These are phyloP conservation scores for Fusarium coicis DNA, from an alignment of 2,329 filamentous ascomycete genomes.

Conservation along the genomic window DNA sequence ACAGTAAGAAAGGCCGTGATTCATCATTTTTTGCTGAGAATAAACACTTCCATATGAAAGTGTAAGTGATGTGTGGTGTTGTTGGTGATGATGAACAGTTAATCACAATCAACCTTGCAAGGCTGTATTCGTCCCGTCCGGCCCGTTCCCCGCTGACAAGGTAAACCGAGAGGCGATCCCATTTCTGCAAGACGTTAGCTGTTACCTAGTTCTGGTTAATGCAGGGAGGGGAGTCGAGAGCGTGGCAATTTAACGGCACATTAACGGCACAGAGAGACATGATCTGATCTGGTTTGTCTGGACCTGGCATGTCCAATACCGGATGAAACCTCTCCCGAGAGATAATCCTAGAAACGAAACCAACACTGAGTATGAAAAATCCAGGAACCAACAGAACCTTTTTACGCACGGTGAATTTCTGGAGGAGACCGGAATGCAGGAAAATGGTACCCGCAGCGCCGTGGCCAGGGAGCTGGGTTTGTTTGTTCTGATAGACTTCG, in stretches of 20 bases:
- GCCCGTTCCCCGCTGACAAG: slow-evolving; percentile 32
- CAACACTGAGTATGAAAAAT: neutral
- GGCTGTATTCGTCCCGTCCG: slow-evolving; percentile 24
- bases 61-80: neutral
- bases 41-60: neutral
- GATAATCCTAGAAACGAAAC: slow-evolving; percentile 3
- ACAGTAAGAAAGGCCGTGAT: neutral
- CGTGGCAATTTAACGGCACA: slow-evolving; percentile 19
- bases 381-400: slow-evolving; percentile 20
- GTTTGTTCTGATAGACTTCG: slow-evolving; percentile 20
- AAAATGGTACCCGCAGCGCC: slow-evolving; percentile 22
- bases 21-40: neutral
- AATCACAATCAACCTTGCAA: slow-evolving; percentile 9
- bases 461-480: slow-evolving; percentile 34
- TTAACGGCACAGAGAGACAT: slow-evolving; percentile 18
- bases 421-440: neutral
- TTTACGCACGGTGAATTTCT: slow-evolving; percentile 2
- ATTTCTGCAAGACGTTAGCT: neutral
- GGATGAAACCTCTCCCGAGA: neutral
- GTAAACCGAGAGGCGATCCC: slow-evolving; percentile 1
- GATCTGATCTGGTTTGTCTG: slow-evolving; percentile 18
- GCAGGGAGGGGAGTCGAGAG: slow-evolving; percentile 12
- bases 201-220: neutral
- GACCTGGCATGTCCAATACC: slow-evolving; percentile 1
- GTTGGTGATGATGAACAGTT: neutral